phyloP scores from a whole-genome alignment of 2,329 filamentous ascomycete genomes.

The Cladosporium cucumerinum region DNA sequence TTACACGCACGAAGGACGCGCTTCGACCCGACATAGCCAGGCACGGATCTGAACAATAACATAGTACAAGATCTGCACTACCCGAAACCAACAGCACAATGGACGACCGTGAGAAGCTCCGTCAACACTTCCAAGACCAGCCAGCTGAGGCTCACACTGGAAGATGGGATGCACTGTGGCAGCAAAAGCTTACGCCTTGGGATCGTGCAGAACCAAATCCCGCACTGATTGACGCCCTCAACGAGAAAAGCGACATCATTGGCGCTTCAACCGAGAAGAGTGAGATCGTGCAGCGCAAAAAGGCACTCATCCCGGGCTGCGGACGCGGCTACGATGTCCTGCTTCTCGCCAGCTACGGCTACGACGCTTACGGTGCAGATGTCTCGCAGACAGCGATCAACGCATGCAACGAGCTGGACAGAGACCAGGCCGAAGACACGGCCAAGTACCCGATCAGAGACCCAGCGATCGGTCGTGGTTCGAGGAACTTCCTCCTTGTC shows the following conservation, averaged over 20 bases:
- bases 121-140: slow-evolving; percentile 40
- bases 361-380: slow-evolving; percentile 74
- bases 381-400: slow-evolving; percentile 52
- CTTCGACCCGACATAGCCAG: neutral
- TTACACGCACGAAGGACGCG: neutral
- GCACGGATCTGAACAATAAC: neutral
- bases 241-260: slow-evolving; percentile 26
- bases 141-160: slow-evolving; percentile 41
- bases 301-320: slow-evolving; percentile 75
- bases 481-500: slow-evolving; percentile 55
- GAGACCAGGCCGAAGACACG: slow-evolving; percentile 36
- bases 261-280: slow-evolving; percentile 18
- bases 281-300: slow-evolving; percentile 39
- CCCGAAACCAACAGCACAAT: neutral
- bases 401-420: slow-evolving; percentile 45
- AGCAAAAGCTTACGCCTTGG: slow-evolving; percentile 55
- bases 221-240: slow-evolving; percentile 55
- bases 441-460: slow-evolving; percentile 44
- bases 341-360: slow-evolving; percentile 70
- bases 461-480: slow-evolving; percentile 47
- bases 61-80: neutral
- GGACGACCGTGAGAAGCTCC: slow-evolving; percentile 26
- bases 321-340: slow-evolving; percentile 79
- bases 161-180: slow-evolving; percentile 58
- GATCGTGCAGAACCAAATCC: slow-evolving; percentile 58